Base-by-base conservation (phyloP, 1,139 yeast species). In the Meyerozyma smithsonii region DNA sequence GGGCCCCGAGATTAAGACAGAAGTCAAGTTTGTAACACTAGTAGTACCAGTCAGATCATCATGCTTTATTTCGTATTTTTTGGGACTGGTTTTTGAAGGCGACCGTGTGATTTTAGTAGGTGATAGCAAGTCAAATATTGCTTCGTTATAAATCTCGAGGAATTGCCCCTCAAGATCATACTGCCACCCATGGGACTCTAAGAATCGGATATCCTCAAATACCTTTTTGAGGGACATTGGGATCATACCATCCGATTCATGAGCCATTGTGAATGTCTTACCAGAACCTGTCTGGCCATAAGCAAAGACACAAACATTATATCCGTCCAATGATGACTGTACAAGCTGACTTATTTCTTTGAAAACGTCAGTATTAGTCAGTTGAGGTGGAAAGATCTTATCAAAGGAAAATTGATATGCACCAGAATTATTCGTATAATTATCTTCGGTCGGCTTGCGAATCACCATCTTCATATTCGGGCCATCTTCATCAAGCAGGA, bases 281-380 rank as follows among this genome's bases (percentile, higher is more conserved):
- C 98, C 98, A 0, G 97, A 89, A 0, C 98, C 97, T 0, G 98
- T 92, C 62, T 92, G 98, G 0, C 98, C 98, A 60, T 92, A 92
- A 0, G 98, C 96, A 66, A 92, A 89, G 1, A 92, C 89, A 58
- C 97, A 89, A 4, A 88, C 96, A 52, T 89, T 89, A 55, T 72
- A 82, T 0, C 98, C 98, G 63, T 92, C 96, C 23, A 92, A 61
- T 0, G 95, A 86, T 41, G 95, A 84, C 58, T 89, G 97, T 2
- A 92, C 83, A 23, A 90, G 62, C 57, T 90, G 96, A 1, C 95
- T 82, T 1, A 90, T 77, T 52, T 92, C 98, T 32, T 79, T 84
- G 60, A 89, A 92, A 0, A 94, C 77, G 21, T 76, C 81, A 2
- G 54, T 53, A 56, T 92, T 92, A 1, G 72, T 54, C 12, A 74